A percentile compares a stretch with the other conserved stretches of the same genome.
These are phyloP conservation scores for Ascochyta rabiei DNA, from an alignment of 2,329 filamentous ascomycete species.

Conservation along the genomic window DNA sequence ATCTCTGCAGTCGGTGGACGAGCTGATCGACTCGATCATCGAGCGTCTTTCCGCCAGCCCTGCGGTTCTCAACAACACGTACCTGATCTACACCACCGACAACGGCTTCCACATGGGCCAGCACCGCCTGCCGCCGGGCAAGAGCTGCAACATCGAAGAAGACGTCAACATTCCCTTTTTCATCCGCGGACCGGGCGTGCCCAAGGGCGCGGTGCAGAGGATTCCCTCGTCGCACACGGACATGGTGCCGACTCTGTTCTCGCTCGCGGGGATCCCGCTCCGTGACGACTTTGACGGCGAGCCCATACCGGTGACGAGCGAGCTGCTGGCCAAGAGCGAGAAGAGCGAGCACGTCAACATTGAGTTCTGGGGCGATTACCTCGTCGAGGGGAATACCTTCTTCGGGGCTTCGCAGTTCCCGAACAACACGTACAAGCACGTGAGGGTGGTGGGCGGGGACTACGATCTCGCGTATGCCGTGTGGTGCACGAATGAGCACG, in stretches of 20 bases:
- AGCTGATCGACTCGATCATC: constrained; percentile 57
- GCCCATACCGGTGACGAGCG: constrained; percentile 39
- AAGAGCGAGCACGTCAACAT: constrained; percentile 49
- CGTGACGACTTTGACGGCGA: constrained; percentile 47
- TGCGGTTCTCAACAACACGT: constrained; percentile 56
- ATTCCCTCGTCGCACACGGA: constrained; percentile 48
- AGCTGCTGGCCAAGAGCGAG: constrained; percentile 1
- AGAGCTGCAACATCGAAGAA: constrained; percentile 50
- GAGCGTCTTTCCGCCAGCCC: constrained; percentile 48
- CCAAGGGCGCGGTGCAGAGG: constrained; percentile 28
- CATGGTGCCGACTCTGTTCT: constrained; percentile 49
- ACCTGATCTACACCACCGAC: constrained; percentile 51
- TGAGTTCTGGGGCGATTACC: constrained; percentile 50
- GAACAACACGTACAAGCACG: constrained; percentile 67
- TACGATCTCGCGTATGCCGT: constrained; percentile 71
- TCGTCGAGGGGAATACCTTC: constrained; percentile 29
- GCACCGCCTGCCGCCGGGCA: constrained; percentile 50
- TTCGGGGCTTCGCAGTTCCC: constrained; percentile 1
- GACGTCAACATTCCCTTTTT: constrained; percentile 52
- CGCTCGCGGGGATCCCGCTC: constrained; percentile 40
- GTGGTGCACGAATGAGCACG: constrained; percentile 72
- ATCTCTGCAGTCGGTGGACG: constrained; percentile 61
- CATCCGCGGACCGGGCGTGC: constrained; percentile 48
- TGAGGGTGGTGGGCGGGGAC: constrained; percentile 59
- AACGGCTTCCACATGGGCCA: constrained; percentile 52